These are phyloP conservation scores for Verticillium klebahnii DNA, from an alignment of 2,329 filamentous ascomycete genomes.

Conservation along the genomic window DNA sequence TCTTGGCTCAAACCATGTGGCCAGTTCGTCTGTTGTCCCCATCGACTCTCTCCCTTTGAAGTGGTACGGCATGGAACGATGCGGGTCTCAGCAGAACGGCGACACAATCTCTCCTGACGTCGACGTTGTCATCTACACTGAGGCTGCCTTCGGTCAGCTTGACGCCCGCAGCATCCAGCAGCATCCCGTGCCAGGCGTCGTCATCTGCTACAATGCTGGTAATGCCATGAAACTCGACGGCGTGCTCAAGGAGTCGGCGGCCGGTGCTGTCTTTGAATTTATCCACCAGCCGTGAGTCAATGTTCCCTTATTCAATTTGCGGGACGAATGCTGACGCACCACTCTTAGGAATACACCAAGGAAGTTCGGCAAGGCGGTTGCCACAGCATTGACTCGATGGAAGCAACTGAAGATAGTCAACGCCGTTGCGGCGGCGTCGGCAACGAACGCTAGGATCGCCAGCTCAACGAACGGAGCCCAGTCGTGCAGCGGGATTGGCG, in stretches of 20 bases:
- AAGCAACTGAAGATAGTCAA: conserved; percentile 6
- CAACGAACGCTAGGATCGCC: not conserved
- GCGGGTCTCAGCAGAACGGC: conserved; percentile 5
- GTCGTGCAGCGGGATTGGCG: not conserved
- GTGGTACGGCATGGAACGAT: conserved; percentile 29
- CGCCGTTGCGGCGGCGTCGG: not conserved
- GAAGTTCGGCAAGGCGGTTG: conserved; percentile 15
- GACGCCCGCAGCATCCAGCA: conserved; percentile 12
- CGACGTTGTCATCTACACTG: conserved; percentile 21
- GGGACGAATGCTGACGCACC: not conserved
- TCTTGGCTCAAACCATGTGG: conserved; percentile 18
- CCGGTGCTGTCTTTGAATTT: conserved; percentile 13
- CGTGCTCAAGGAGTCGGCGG: conserved; percentile 4
- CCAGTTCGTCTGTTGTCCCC: conserved; percentile 16
- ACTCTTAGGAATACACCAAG: conserved; percentile 9
- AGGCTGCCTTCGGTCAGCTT: conserved; percentile 16
- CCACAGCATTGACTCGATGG: conserved; percentile 11
- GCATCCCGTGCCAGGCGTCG: conserved; percentile 10
- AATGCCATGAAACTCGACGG: conserved; percentile 11
- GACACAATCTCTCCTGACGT: conserved; percentile 4
- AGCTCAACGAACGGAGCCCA: not conserved
- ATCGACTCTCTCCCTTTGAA: conserved; percentile 13
- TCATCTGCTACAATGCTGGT: conserved; percentile 14
- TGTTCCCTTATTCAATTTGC: not conserved
- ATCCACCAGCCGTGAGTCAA: conserved; percentile 16